These are phyloP conservation scores for Trichosporon coremiiforme DNA, from an alignment of 1,284 basidiomycete genomes.

Conservation along the genomic window DNA sequence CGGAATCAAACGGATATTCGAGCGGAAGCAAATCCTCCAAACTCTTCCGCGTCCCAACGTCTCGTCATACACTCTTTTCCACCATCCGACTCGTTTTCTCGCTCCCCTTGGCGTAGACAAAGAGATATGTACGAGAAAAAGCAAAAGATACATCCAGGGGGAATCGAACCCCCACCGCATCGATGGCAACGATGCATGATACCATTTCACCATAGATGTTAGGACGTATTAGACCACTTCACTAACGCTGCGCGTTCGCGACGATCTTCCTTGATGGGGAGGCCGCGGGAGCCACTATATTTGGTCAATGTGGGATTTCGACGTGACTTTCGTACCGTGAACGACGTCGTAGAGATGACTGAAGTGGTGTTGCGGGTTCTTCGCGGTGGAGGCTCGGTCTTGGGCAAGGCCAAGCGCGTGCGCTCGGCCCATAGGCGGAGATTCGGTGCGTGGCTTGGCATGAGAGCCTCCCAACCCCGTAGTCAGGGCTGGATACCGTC, in stretches of 20 bases:
- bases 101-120: not conserved
- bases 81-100: not conserved
- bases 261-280: not conserved
- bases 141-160: constrained; percentile 13
- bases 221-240: not conserved
- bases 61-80: not conserved
- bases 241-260: not conserved
- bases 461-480: too few species aligned
- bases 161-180: constrained; percentile 14
- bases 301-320: too few species aligned
- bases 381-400: too few species aligned
- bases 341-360: too few species aligned
- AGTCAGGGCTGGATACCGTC: too few species aligned
- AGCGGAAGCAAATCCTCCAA: not conserved
- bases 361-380: too few species aligned
- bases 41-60: not conserved
- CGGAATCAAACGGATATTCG: not conserved
- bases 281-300: not conserved
- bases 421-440: too few species aligned
- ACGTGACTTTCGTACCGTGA: too few species aligned
- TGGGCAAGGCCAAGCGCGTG: too few species aligned
- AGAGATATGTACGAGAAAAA: not conserved
- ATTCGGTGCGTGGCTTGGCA: too few species aligned
- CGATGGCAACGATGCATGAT: constrained; percentile 14
- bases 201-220: constrained; percentile 13